Base-by-base conservation (phyloP, 2,329 filamentous ascomycete species). In the Neurospora crassa region DNA sequence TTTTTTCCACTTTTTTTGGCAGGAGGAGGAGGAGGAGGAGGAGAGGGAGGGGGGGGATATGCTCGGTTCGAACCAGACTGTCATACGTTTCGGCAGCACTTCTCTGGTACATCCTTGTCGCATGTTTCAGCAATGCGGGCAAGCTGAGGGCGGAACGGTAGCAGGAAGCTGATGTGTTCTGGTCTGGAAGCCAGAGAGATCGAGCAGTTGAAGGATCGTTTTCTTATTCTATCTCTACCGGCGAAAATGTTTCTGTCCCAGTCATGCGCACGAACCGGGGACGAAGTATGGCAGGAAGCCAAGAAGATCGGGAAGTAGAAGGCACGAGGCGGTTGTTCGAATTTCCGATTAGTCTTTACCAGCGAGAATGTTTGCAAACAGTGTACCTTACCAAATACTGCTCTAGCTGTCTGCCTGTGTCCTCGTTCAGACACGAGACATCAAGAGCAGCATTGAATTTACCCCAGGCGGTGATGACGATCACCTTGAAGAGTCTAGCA, bases 151-250 rank as follows among this genome's bases (percentile, higher is more conserved):
- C 24, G 47, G 7, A 18, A n/a, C 53, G 8, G 37, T 34, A 63
- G 53, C 29, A 10, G 53, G 53, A 34, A 34, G 53, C 29, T 63
- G 53, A 34, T 34, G 53, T 63, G 59, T 69, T 72, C 67, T 40
- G 40, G 12, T 70, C 45, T 70, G 71, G 67, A 29, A 42, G 59
- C 45, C 67, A 34, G 29, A 40, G 42, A 18, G 71, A 74, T 73
- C 47, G 69, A 24, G 53, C 34, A 63, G 53, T 63, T n/a, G 16
- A 63, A 18, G 29, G 24, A 34, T 11, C 24, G 53, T 18, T 63
- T 63, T 34, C 18, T 14, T 34, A 4, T 63, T 8, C 11, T 18
- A 34, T 18, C 24, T 18, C 24, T 63, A 63, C 24, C 14, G 34
- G 14, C 24, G 53, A 34, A 63, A 63, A 63, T 34, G 53, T 34